Conservation (phyloP, 345 rosid species). For the Combretum micranthum region DNA sequence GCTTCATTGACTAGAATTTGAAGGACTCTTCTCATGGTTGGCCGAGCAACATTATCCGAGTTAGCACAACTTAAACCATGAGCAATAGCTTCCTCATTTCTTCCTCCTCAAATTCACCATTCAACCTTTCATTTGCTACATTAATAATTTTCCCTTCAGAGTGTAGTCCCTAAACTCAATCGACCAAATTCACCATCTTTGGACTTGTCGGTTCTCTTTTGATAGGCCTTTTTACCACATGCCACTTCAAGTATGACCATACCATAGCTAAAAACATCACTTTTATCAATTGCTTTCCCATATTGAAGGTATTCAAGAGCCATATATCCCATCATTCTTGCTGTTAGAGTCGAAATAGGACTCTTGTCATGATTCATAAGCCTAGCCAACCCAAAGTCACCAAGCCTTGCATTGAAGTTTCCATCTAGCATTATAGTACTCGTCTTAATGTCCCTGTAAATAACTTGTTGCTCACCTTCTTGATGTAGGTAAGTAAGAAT, state of each 20-base stretch:
- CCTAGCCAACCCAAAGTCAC: slow-evolving; percentile 93
- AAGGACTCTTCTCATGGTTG: no score
- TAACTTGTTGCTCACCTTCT: slow-evolving; percentile 92
- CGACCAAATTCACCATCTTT: slow-evolving; percentile 79
- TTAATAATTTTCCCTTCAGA: slow-evolving; percentile 65
- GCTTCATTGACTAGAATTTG: slow-evolving; percentile 66
- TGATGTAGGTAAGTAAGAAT: slow-evolving; percentile 76
- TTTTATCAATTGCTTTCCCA: slow-evolving; percentile 86
- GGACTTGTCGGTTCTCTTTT: slow-evolving; percentile 58
- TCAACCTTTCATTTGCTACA: no score
- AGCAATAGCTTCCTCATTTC: slow-evolving; percentile 75
- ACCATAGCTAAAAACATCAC: slow-evolving; percentile 85
- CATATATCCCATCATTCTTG: no score
- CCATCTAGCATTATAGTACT: no score
- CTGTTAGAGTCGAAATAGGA: slow-evolving; percentile 88
- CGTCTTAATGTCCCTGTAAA: slow-evolving; percentile 84
- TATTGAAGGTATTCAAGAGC: slow-evolving; percentile 96
- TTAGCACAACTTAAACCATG: slow-evolving; percentile 73
- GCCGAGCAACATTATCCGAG: slow-evolving; percentile 68
- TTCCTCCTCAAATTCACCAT: no score
- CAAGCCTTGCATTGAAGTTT: no score
- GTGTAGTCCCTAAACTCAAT: slow-evolving; percentile 80
- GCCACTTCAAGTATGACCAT: slow-evolving; percentile 84
- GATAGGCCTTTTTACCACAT: slow-evolving; percentile 86
- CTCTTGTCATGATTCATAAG: slow-evolving; percentile 88